Conservation (phyloP, 2,329 filamentous ascomycete species). For the Fusarium xyrophilum region DNA sequence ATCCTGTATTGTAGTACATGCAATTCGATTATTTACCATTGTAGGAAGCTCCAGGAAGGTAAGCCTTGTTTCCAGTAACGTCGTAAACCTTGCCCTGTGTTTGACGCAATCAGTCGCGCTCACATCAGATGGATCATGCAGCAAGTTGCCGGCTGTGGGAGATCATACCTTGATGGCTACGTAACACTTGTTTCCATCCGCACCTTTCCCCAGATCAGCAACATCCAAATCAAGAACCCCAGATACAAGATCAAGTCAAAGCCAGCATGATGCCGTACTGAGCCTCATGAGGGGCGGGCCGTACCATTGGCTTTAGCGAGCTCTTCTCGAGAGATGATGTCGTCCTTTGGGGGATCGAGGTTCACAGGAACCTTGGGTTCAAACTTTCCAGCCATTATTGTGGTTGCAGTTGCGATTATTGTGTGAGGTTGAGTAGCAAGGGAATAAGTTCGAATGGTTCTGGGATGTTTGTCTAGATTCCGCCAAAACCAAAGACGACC, state of each 20-base stretch:
- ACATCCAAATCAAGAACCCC: neutral
- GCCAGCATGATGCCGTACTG: neutral
- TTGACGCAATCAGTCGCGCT: conserved; percentile 16
- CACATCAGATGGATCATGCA: neutral
- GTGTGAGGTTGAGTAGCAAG: neutral
- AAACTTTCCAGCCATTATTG: conserved; percentile 68
- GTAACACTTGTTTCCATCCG: conserved; percentile 69
- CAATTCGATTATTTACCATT: conserved; percentile 64
- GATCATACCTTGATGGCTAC: conserved; percentile 70
- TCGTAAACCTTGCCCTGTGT: conserved; percentile 88
- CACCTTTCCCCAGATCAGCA: conserved; percentile 56
- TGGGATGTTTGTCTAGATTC: conserved; percentile 19
- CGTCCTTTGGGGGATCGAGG: conserved; percentile 84
- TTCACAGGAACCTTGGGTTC: conserved; percentile 79
- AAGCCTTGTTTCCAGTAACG: conserved; percentile 87
- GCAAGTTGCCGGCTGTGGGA: conserved; percentile 7
- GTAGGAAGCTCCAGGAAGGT: conserved; percentile 83
- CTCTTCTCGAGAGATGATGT: conserved; percentile 81
- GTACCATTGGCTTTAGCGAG: conserved; percentile 84
- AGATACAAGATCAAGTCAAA: neutral
- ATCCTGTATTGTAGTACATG: neutral
- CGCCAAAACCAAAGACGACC: conserved; percentile 33
- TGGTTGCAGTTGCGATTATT: neutral
- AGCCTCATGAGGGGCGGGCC: conserved; percentile 41
- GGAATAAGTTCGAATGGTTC: neutral